Evolutionary conservation across 257 asterid species (phyloP), one percentile per base, ranked within the genome.

Genomic region (Salvia hispanica): DNA sequence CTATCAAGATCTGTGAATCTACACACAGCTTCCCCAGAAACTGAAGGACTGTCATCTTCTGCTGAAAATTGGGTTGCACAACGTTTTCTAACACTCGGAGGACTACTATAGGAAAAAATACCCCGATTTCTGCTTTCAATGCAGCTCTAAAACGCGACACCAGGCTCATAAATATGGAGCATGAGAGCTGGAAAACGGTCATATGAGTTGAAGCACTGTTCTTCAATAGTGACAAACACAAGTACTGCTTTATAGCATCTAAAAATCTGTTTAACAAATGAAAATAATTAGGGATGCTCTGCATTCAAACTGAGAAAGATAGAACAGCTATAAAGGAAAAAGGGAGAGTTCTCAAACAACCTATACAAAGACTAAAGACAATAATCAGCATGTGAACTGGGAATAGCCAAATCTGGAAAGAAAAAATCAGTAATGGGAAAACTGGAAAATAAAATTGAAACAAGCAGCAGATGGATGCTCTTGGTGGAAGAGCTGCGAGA

Each of bases 121-220:
- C 96, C 58, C 99, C 99, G 77, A 92, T 90, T 78, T 92, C 98
- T 75, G 97, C 97, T 82, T 92, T 92, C 77, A 90, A 77, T 45
- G 97, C 98, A 70, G 95, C 97, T 84, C 98, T 88, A 82, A 92
- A 92, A 79, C 97, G 82, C 71, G 98, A 86, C 31, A 92, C 97
- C 78, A 92, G 81, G 70, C 98, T 92, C 25, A 92, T 84, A 68
- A 92, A 92, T 79, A 92, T 92, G 60, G 98, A 92, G 89, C 98
- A 90, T n/a, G 98, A 92, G 74, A 92, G 98, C 90, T 92, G 98
- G 88, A 89, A 92, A 71, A 92, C 88, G 77, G 85, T 88, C 96
- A 90, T 83, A 60, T 88, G 96, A 57, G 95, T 85, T 12, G 97
- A 92, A 54, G 96, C 96, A 78, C 97, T 92, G 86, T 92, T 92